A percentile compares a stretch with the other conserved stretches of the same genome.
These are phyloP conservation scores for Diospyros kaki DNA, from an alignment of 148 eudicot species.

Conservation along the genomic window DNA sequence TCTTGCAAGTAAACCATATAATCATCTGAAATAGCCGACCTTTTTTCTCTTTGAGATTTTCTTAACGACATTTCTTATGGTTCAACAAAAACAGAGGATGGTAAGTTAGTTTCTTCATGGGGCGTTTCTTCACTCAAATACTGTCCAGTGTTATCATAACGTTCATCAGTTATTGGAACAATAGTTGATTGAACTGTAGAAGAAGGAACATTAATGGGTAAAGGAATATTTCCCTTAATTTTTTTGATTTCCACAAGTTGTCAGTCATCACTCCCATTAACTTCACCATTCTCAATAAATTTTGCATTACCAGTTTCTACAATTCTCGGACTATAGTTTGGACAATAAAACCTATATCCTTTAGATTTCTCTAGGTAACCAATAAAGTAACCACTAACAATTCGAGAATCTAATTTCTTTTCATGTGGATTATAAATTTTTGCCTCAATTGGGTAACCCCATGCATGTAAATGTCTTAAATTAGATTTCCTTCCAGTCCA, in stretches of 20 bases:
- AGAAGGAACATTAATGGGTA: not conserved
- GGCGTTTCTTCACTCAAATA: too few relatives aligned
- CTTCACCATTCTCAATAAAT: not conserved
- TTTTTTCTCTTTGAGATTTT: too few relatives aligned
- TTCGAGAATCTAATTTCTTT: not conserved
- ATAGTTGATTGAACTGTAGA: too few relatives aligned
- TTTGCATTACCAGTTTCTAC: not conserved
- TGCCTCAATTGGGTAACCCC: slow-evolving; percentile 7
- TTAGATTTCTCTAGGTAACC: not conserved
- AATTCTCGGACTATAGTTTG: not conserved
- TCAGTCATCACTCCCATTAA: not conserved
- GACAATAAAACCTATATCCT: slow-evolving; percentile 14
- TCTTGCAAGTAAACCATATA: too few relatives aligned
- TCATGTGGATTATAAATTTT: not conserved
- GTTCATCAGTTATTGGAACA: too few relatives aligned
- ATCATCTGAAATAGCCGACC: too few relatives aligned
- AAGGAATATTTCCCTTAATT: not conserved
- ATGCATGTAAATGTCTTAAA: slow-evolving; percentile 10
- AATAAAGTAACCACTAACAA: not conserved
- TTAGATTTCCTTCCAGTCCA: slow-evolving; percentile 5
- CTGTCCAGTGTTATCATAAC: too few relatives aligned
- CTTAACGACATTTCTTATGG: too few relatives aligned
- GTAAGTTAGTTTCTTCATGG: too few relatives aligned
- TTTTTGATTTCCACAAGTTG: not conserved
- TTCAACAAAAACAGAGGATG: too few relatives aligned